Conservation (phyloP, 331 rosid genomes). For the Phaseolus coccineus region DNA sequence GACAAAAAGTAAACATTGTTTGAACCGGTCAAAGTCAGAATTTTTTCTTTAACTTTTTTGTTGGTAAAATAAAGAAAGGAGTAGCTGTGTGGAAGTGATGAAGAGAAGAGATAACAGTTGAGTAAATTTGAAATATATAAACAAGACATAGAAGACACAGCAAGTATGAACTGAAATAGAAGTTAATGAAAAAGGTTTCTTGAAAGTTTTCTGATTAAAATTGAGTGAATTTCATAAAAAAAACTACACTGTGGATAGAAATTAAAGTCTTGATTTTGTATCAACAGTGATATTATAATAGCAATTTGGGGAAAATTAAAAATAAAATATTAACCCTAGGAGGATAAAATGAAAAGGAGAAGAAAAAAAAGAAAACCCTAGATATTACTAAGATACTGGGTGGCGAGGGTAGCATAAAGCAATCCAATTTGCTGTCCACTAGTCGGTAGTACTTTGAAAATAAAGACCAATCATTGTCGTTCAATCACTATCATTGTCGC, state of each 20-base stretch:
- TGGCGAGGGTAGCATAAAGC: background rate
- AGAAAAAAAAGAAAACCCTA: no score
- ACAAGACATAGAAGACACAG: no score
- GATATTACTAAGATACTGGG: no score
- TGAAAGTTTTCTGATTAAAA: no score
- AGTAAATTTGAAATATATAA: no score
- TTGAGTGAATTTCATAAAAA: background rate
- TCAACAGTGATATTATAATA: background rate
- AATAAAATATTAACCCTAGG: background rate
- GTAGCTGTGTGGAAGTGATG: no score
- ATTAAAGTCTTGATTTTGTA: no score
- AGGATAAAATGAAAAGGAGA: no score
- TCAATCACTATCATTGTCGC: background rate
- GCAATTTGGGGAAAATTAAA: background rate
- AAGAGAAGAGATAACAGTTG: no score
- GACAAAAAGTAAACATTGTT: constrained; percentile 3
- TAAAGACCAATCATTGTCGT: constrained; percentile 10
- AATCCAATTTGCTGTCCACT: background rate
- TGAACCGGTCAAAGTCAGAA: constrained; percentile 26
- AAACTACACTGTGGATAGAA: background rate
- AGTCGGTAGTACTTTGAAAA: constrained; percentile 7
- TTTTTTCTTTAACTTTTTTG: background rate
- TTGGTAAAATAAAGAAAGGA: background rate
- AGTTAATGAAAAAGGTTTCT: no score
- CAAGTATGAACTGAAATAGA: no score